Percentiles rank a stretch among this genome's conserved stretches.
Evolutionary conservation across 352 stramenopile species (phyloP).

Genomic region (Phytophthora fragariaefolia): DNA sequence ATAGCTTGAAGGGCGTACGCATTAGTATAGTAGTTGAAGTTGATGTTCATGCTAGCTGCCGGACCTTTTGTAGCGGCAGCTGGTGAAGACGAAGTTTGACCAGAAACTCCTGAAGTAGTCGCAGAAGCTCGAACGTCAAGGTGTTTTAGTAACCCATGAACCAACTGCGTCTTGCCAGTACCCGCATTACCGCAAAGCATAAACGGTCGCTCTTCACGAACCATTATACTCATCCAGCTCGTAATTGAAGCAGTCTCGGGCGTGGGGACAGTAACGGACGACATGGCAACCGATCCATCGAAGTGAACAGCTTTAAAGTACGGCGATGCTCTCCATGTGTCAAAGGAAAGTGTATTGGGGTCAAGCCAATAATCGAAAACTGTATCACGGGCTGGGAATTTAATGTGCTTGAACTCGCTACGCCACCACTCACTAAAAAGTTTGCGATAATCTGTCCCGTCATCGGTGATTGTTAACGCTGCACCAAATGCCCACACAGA

Average conservation of each 20-base stretch:
- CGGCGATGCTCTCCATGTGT: slow-evolving; percentile 93
- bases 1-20: slow-evolving; percentile 74
- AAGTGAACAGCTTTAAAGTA: slow-evolving; percentile 89
- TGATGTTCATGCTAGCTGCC: slow-evolving; percentile 74
- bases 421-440: slow-evolving; percentile 96
- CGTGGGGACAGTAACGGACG: slow-evolving; percentile 92
- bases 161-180: slow-evolving; percentile 95
- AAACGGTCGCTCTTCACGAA: slow-evolving; percentile 91
- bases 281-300: slow-evolving; percentile 78
- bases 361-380: slow-evolving; percentile 98
- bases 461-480: slow-evolving; percentile 88
- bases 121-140: slow-evolving; percentile 47
- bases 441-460: slow-evolving; percentile 94
- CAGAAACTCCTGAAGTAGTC: slow-evolving; percentile 22
- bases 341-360: slow-evolving; percentile 86
- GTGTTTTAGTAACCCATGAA: slow-evolving; percentile 83
- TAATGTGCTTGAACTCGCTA: slow-evolving; percentile 93
- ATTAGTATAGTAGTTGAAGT: slow-evolving; percentile 90
- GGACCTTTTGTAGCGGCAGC: slow-evolving; percentile 30
- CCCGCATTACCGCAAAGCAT: slow-evolving; percentile 94
- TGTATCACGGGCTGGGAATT: slow-evolving; percentile 93
- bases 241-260: slow-evolving; percentile 93
- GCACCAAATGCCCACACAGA: slow-evolving; percentile 94
- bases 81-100: slow-evolving; percentile 27
- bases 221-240: slow-evolving; percentile 95